Percentiles rank a stretch among this genome's conserved stretches.
These are phyloP conservation scores for Suillus occidentalis DNA, from an alignment of 768 basidiomycete species.

Conservation along the genomic window DNA sequence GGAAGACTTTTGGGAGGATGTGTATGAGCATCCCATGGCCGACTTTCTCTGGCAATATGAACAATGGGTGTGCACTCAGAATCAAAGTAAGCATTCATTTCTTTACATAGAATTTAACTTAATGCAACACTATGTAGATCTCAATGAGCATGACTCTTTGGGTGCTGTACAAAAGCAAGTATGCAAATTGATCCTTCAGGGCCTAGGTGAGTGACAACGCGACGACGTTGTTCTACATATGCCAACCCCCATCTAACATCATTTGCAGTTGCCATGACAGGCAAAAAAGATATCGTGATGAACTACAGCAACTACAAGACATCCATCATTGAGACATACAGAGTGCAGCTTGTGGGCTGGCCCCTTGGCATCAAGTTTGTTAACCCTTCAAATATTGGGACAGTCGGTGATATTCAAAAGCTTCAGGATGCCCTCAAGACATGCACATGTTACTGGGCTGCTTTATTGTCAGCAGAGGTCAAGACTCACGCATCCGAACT, in stretches of 20 bases:
- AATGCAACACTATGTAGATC: not conserved
- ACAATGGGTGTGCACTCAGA: slow-evolving; percentile 10
- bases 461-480: too few species aligned
- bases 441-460: too few species aligned
- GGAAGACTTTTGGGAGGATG: too few species aligned
- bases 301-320: slow-evolving; percentile 18
- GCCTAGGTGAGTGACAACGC: slow-evolving; percentile 16
- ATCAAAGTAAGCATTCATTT: slow-evolving; percentile 4
- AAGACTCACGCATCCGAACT: too few species aligned
- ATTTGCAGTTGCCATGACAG: slow-evolving; percentile 3
- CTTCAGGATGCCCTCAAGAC: too few species aligned
- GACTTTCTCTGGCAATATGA: slow-evolving; percentile 9
- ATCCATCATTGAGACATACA: slow-evolving; percentile 2
- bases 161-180: slow-evolving; percentile 5
- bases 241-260: not conserved
- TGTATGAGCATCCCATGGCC: too few species aligned
- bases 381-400: too few species aligned
- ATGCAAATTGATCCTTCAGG: slow-evolving; percentile 3
- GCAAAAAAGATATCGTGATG: slow-evolving; percentile 9
- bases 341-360: too few species aligned
- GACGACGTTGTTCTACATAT: not conserved
- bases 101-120: not conserved
- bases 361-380: too few species aligned
- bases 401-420: too few species aligned
- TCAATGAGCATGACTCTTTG: slow-evolving; percentile 5